phyloP scores from a whole-genome alignment of 352 stramenopile genomes.

The Phytophthora citricola region DNA sequence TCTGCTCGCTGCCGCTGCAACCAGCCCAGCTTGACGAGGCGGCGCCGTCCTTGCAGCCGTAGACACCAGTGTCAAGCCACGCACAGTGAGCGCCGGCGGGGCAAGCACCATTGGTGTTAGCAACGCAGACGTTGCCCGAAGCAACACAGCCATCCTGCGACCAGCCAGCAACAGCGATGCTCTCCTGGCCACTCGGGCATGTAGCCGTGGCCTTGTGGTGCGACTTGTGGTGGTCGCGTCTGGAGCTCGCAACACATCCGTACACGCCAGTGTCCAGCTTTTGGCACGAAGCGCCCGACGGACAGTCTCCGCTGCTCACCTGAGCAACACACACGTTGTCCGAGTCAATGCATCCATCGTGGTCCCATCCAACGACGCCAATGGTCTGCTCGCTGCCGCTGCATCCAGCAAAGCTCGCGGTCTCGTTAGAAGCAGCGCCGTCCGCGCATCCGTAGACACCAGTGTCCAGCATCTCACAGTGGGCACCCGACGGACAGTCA shows the following conservation, averaged over 20 bases:
- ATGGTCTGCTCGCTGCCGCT: slow-evolving; percentile 19
- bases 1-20: slow-evolving; percentile 19
- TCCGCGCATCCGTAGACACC: slow-evolving; percentile 34
- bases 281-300: slow-evolving; percentile 25
- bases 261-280: slow-evolving; percentile 40
- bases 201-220: slow-evolving; percentile 14
- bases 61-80: slow-evolving; percentile 34
- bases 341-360: slow-evolving; percentile 24
- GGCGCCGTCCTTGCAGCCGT: slow-evolving; percentile 28
- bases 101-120: slow-evolving; percentile 26
- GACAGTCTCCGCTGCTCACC: slow-evolving; percentile 32
- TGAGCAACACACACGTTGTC: slow-evolving; percentile 26
- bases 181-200: slow-evolving; percentile 23
- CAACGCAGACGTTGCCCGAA: slow-evolving; percentile 26
- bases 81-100: slow-evolving; percentile 32
- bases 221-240: slow-evolving; percentile 16
- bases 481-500: slow-evolving; percentile 22
- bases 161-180: slow-evolving; percentile 22
- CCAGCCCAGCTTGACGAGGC: slow-evolving; percentile 8
- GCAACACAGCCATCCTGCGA: slow-evolving; percentile 19
- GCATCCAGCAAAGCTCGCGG: slow-evolving; percentile 12
- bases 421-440: slow-evolving; percentile 6
- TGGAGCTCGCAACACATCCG: slow-evolving; percentile 31
- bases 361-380: slow-evolving; percentile 26
- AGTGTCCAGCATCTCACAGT: slow-evolving; percentile 32